Base-by-base conservation (phyloP, 2,329 filamentous ascomycete genomes). In the Penicillium psychrosexuale region DNA sequence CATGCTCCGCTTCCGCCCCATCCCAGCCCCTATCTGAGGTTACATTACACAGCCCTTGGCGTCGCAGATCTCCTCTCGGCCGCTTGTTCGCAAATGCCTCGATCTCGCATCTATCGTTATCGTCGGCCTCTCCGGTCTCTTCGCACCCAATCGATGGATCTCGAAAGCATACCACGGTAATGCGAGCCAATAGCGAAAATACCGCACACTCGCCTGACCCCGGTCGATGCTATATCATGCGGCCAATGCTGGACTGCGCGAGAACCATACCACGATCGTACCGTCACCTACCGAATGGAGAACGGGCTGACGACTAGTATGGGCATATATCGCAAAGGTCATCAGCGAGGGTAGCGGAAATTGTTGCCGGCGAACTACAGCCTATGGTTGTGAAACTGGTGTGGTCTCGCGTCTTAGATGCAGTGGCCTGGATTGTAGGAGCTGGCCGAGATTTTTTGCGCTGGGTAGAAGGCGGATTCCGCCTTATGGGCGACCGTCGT, bases 1-100 rank as follows among this genome's bases (percentile, higher is more conserved):
- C 33, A 33, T 48, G 44, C 48, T 47, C 53, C 27, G 34, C 47
- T 44, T 49, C 38, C 45, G 38, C 53, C 47, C 44, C 24, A 39
- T n/a, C n/a, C n/a, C n/a, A n/a, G n/a, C n/a, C n/a, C n/a, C n/a
- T n/a, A n/a, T n/a, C n/a, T n/a, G n/a, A n/a, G n/a, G n/a, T n/a
- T n/a, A n/a, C n/a, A n/a, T n/a, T n/a, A n/a, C n/a, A n/a, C n/a
- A n/a, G n/a, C n/a, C n/a, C n/a, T n/a, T n/a, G n/a, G n/a, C n/a
- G n/a, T n/a, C n/a, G n/a, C n/a, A n/a, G n/a, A n/a, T n/a, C n/a
- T n/a, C n/a, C n/a, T n/a, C n/a, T n/a, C n/a, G n/a, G n/a, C n/a
- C n/a, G n/a, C n/a, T n/a, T n/a, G n/a, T n/a, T n/a, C n/a, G n/a
- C n/a, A n/a, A n/a, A n/a, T n/a, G n/a, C n/a, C n/a, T n/a, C n/a